Evolutionary conservation across 495 filamentous ascomycete genomes (phyloP), one percentile per base, ranked within the genome.

Genomic region (Xylaria curta): DNA sequence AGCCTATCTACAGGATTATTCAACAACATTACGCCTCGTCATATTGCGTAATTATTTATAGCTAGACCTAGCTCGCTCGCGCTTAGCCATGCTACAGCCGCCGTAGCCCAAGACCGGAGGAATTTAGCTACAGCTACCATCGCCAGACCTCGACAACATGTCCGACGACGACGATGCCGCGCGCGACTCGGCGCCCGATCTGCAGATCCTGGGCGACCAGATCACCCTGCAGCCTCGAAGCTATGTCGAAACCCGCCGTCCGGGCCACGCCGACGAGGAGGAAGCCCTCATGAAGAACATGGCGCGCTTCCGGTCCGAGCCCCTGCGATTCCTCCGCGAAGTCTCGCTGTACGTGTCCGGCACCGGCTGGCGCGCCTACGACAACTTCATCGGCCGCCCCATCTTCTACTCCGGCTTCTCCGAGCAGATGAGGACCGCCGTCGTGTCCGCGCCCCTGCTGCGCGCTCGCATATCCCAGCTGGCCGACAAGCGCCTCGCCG

Each of bases 391-490:
- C 73, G 96, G 96, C 15, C 95, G 97, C 80, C 93, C 93, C 0
- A 91, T 98, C 46, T 98, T 94, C 85, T 98, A 98, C 79, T 82
- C 90, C 7, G 96, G 96, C 21, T 99, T 97, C 81, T 90, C 90
- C 46, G 96, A 98, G 71, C 89, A 92, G 54, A 98, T 99, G 89
- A 97, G 92, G 82, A 80, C 81, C 19, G 81, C 84, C 44, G 92
- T 98, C 24, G 79, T 97, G 76, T 86, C 83, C n/a, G 93, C 91
- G 61, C 87, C 90, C 0, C 88, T 94, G 74, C 81, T 99, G 31
- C 92, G 90, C 78, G 81, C 79, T 42, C 93, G 92, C 77, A 91
- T 98, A 49, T 81, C 85, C 8, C 89, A 97, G 76, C 82, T 99
- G 47, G 94, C 96, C 6, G 88, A 90, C 72, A 85, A 85, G 77